Conservation (phyloP, 2,329 filamentous ascomycete genomes). For the Plectosphaerella plurivora region DNA sequence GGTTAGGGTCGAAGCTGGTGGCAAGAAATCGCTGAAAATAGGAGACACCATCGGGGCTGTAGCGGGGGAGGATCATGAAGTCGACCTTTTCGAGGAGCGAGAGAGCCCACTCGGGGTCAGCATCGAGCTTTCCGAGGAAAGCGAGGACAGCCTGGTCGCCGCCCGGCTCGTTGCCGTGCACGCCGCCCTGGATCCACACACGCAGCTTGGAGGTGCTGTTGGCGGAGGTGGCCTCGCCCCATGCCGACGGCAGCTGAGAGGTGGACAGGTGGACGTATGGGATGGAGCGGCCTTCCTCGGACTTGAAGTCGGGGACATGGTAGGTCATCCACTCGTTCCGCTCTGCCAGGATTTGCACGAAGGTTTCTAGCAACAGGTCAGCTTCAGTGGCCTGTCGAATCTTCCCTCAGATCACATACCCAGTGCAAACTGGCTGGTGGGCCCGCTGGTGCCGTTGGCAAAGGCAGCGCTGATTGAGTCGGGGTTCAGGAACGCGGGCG, state of each 20-base stretch:
- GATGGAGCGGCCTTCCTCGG: conserved; percentile 17
- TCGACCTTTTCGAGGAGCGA: conserved; percentile 21
- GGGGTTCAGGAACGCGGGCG: conserved; percentile 10
- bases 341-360: conserved; percentile 14
- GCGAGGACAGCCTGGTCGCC: conserved; percentile 24
- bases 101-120: conserved; percentile 20
- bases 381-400: neutral
- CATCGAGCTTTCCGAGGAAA: conserved; percentile 23
- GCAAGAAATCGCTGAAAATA: conserved; percentile 26
- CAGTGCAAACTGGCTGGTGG: conserved; percentile 10
- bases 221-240: conserved; percentile 6
- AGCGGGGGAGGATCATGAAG: conserved; percentile 22
- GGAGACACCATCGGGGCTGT: conserved; percentile 26
- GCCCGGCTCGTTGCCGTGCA: conserved; percentile 26
- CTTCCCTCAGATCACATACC: conserved; percentile 1
- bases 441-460: conserved; percentile 11
- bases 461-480: conserved; percentile 9
- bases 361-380: conserved; percentile 4
- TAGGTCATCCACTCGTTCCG: conserved; percentile 19
- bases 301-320: conserved; percentile 11
- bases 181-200: conserved; percentile 24
- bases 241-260: neutral
- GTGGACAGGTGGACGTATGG: conserved; percentile 15
- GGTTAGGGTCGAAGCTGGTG: conserved; percentile 24
- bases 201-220: conserved; percentile 17